A percentile compares a stretch with the other conserved stretches of the same genome.
These are phyloP conservation scores for Panicum virgatum DNA, from an alignment of 202 grass and related monocot species.

Conservation along the genomic window DNA sequence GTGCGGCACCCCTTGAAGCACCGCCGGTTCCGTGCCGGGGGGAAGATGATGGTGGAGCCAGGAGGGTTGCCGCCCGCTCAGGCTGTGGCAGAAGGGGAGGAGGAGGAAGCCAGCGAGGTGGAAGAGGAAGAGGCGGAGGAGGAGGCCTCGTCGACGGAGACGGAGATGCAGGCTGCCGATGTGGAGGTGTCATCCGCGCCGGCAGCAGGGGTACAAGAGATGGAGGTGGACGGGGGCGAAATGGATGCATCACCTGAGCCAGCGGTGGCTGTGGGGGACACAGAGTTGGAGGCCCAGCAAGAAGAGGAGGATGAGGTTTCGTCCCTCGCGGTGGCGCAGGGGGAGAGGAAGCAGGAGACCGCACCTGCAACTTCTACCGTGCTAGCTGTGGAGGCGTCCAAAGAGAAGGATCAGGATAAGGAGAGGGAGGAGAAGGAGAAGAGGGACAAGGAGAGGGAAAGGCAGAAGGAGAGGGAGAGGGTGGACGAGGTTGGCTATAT, in stretches of 20 bases:
- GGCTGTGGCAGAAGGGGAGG: neutral
- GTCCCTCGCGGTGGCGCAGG: neutral
- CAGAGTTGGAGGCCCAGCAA: neutral
- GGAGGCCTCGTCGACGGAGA: constrained; percentile 7
- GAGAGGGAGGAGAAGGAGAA: constrained; percentile 14
- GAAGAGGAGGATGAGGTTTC: constrained; percentile 43
- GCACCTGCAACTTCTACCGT: neutral
- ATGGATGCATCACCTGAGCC: constrained; percentile 34
- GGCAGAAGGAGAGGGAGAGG: constrained; percentile 39
- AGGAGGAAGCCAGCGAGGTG: constrained; percentile 39
- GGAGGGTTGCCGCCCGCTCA: constrained; percentile 33
- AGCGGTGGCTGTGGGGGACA: constrained; percentile 15
- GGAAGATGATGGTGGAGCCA: constrained; percentile 68
- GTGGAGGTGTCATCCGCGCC: constrained; percentile 26
- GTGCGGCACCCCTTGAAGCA: constrained; percentile 68
- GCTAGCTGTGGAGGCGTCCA: neutral
- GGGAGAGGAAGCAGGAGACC: neutral
- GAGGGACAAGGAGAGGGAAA: constrained; percentile 36
- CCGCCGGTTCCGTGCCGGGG: constrained; percentile 49
- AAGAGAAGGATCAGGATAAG: neutral
- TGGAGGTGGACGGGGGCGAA: constrained; percentile 36
- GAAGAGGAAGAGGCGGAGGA: constrained; percentile 28
- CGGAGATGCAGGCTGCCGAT: neutral
- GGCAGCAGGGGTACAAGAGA: neutral
- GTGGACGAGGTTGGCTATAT: constrained; percentile 66